phyloP scores from a whole-genome alignment of 1,139 yeast genomes.

The Schwanniomyces etchellsii region DNA sequence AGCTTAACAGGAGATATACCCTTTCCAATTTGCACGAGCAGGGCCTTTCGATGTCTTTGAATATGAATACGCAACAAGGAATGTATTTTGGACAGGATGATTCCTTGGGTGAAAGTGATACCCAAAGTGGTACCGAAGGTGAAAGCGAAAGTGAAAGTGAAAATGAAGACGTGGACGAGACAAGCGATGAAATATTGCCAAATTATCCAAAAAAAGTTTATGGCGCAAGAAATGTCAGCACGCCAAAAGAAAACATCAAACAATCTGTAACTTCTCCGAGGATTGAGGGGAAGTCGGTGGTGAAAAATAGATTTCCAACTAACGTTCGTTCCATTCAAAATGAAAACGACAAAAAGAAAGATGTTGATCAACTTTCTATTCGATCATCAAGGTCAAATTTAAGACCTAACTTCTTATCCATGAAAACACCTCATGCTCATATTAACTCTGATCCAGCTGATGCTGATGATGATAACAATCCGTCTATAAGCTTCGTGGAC shows the following conservation, averaged over 20 bases:
- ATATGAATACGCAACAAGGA: conserved; percentile 55
- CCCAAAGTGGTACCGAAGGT: conserved; percentile 18
- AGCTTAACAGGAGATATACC: conserved; percentile 37
- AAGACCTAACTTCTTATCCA: conserved; percentile 73
- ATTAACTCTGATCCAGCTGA: conserved; percentile 56
- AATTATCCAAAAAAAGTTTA: not conserved
- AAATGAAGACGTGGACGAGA: no score
- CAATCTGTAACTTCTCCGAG: no score
- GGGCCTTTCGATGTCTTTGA: conserved; percentile 62
- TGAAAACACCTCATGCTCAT: conserved; percentile 69
- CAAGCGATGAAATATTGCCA: not conserved
- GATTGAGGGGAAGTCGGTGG: not conserved
- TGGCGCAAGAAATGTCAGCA: not conserved
- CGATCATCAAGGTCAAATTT: conserved; percentile 31
- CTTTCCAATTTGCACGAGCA: conserved; percentile 59
- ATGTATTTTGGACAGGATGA: conserved; percentile 22
- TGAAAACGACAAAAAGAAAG: conserved; percentile 1
- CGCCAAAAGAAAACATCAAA: not conserved
- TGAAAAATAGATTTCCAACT: not conserved
- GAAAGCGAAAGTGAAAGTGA: conserved; percentile 14
- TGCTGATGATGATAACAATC: conserved; percentile 12
- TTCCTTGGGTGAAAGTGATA: conserved; percentile 16
- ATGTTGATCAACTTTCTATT: conserved; percentile 22
- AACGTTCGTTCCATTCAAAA: not conserved
- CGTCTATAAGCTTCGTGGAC: conserved; percentile 24